Conservation (phyloP, 352 stramenopile species). For the Globisporangium paddicum region DNA sequence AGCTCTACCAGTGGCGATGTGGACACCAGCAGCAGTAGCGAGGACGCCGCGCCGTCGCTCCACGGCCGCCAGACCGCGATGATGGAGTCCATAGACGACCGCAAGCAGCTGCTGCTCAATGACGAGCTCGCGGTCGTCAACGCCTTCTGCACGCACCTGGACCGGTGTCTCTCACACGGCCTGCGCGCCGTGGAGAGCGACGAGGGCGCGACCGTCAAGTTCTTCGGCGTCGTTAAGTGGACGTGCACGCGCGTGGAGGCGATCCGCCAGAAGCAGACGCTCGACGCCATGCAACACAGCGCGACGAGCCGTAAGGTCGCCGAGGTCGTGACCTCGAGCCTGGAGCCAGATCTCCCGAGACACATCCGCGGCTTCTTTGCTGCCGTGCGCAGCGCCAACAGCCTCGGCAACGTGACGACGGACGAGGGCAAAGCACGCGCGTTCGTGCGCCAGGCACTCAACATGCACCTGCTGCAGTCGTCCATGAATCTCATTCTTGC, state of each 20-base stretch:
- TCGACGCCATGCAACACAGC: constrained; percentile 54
- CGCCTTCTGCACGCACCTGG: constrained; percentile 63
- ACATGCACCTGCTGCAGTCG: constrained; percentile 71
- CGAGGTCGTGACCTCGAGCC: constrained; percentile 65
- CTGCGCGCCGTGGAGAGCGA: constrained; percentile 57
- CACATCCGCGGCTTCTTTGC: constrained; percentile 64
- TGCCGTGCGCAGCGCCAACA: constrained; percentile 46
- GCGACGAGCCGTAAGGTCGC: constrained; percentile 32
- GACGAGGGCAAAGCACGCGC: constrained; percentile 77
- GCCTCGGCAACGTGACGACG: constrained; percentile 57
- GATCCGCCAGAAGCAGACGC: constrained; percentile 60
- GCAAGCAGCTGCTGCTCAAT: constrained; percentile 59
- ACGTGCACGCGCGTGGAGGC: constrained; percentile 75
- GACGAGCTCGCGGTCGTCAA: constrained; percentile 69
- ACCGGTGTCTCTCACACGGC: constrained; percentile 65
- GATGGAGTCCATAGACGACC: constrained; percentile 77
- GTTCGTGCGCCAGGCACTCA: constrained; percentile 77
- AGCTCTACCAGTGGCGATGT: background rate
- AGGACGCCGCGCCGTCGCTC: constrained; percentile 10
- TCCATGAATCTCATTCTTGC: constrained; percentile 67
- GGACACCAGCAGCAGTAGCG: constrained; percentile 15
- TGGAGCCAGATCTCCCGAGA: constrained; percentile 66
- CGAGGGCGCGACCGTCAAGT: constrained; percentile 67
- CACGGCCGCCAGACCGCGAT: constrained; percentile 28
- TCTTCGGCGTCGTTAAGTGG: constrained; percentile 85